Evolutionary conservation across 441 rosid genomes (phyloP), one percentile per base, ranked within the genome.

Genomic region (Breynia disticha): DNA sequence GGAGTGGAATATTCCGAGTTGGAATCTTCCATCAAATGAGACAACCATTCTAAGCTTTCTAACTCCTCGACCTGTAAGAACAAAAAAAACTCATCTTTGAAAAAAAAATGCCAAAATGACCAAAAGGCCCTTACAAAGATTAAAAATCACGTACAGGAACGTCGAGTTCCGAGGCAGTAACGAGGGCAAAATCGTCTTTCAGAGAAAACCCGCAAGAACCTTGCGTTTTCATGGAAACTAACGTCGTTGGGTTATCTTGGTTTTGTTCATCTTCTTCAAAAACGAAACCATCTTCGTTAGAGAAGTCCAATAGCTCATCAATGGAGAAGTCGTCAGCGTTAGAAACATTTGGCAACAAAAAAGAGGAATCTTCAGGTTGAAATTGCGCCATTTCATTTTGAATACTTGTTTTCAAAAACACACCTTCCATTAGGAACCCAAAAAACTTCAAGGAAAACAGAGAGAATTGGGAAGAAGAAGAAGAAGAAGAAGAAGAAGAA

Each of bases 11-110:
- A 57, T 60, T 78, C 87, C 60, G 90, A 71, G 63, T 77, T 77
- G 59, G 81, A 82, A 64, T 91, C 95, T 64, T 91, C 98, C 28
- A 91, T 91, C 42, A 91, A 77, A 69, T 81, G 87, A 50, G 97
- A 91, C 57, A 91, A 60, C 98, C 97, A 91, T 58, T 87, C 96
- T 48, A 90, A 89, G 69, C 80, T 77, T 57, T 69, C 82, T 59
- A 82, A 72, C 62, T 86, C 95, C 60, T 78, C 89, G 42, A 72
- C 73, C 95, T 91, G 70, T 15, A 53, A 16, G 69, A 68, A n/a
- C n/a, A n/a, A n/a, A 53, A 67, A 74, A 64, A 62, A 43, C 16
- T 14, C 46, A 19, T 12, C 67, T 65, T 63, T 57, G 46, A 14
- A 11, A 13, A 20, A 46, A 5, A 56, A 48, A 5, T 5, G 7